Base-by-base conservation (phyloP, 192 early-diverging fungal genomes). In the Entomortierella beljakovae region DNA sequence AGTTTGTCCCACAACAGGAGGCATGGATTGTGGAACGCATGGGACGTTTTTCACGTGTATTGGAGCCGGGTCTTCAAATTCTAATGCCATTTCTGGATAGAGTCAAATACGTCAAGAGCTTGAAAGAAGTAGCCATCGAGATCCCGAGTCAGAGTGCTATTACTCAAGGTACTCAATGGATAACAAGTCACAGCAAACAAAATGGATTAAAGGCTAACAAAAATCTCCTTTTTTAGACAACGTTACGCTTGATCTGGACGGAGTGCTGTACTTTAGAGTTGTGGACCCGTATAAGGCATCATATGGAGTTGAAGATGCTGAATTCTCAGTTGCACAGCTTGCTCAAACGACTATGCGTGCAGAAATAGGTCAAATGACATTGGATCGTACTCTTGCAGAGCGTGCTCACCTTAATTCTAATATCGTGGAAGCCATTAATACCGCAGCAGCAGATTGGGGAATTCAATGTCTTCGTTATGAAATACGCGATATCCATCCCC, bases 331-430 rank as follows among this genome's bases (percentile, higher is more conserved):
- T 42, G 89, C 95, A 6, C 97, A 99, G 82, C 87, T 99, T 63
- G 97, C 97, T n/a, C 97, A 99, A 81, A 99, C 97, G 7, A 97
- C 97, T 0, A 98, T 99, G 97, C 92, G 97, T 42, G 96, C 97
- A 6, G 97, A 99, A 76, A 99, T 99, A 74, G 97, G 97, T 40
- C 96, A 97, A 83, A 93, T 99, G 92, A 98, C 96, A 3, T 83
- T 99, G 69, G 97, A 99, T 80, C 90, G 92, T 13, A 99, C 97
- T 18, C 83, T 99, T 59, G 95, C 96, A 0, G 95, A 99, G 81
- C 90, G 98, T 79, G 93, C 94, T 43, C 91, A 92, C 53, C 83
- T 99, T 53, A 99, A 99, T 82, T 81, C 89, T 61, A 94, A 95
- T 70, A 99, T 99, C 83, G 96, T 98, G 22, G 88, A 95, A 29